Conservation (phyloP, 2,329 filamentous ascomycete species). For the Ambrosiella beaveri region DNA sequence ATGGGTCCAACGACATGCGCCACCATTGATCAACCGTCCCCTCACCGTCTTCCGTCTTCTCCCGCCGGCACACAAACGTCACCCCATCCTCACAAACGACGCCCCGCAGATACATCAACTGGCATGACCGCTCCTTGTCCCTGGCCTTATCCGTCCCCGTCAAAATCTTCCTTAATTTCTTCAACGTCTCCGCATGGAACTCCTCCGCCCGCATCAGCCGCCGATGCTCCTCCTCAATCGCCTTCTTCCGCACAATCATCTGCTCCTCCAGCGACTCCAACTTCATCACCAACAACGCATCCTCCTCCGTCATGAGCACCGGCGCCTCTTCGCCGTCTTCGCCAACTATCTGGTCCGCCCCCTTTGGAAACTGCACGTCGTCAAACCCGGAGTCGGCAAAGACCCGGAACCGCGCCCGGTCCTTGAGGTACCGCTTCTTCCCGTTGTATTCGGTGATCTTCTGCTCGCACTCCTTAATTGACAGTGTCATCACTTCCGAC, state of each 20-base stretch:
- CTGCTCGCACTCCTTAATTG: background rate
- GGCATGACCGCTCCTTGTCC: conserved; percentile 17
- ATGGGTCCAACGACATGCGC: conserved; percentile 29
- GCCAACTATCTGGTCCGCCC: conserved; percentile 18
- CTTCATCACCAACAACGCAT: conserved; percentile 15
- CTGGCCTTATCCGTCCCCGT: background rate
- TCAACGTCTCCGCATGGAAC: background rate
- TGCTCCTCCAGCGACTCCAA: background rate
- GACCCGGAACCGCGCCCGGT: conserved; percentile 21
- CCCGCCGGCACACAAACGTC: conserved; percentile 32
- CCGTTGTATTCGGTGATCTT: conserved; percentile 14
- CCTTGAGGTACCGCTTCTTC: conserved; percentile 21
- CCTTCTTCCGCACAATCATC: background rate
- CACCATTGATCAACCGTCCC: conserved; percentile 34
- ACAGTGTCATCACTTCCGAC: background rate
- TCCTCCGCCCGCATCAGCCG: background rate
- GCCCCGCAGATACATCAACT: conserved; percentile 34
- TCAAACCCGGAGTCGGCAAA: conserved; percentile 24
- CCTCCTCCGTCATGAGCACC: conserved; percentile 14
- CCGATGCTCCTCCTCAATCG: background rate
- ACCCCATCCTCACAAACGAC: conserved; percentile 30
- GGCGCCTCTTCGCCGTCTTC: background rate
- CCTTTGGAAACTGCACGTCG: conserved; percentile 21
- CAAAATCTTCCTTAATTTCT: background rate
- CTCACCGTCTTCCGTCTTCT: no score